Evolutionary conservation across 139 green algal species (phyloP).

Genomic region (Chlamydomonas applanata): DNA sequence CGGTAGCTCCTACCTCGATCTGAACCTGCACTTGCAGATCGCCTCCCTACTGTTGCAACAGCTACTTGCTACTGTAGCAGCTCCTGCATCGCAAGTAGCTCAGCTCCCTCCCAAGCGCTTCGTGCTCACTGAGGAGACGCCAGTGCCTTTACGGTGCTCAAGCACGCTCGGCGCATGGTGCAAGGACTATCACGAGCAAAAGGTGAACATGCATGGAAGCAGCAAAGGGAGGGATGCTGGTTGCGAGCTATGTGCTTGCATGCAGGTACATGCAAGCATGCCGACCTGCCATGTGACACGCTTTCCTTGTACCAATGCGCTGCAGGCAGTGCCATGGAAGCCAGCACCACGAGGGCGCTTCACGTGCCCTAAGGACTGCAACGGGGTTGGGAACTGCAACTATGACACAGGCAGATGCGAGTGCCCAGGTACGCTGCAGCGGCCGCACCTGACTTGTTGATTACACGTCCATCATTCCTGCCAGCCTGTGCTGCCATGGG

Average conservation of each 20-base stretch:
- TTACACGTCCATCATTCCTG: too few species aligned
- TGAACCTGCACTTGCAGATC: too few species aligned
- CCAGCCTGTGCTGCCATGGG: too few species aligned
- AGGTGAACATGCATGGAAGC: neutral
- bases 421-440: slow-evolving; percentile 25
- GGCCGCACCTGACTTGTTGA: neutral
- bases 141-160: too few species aligned
- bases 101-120: too few species aligned
- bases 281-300: neutral
- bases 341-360: slow-evolving; percentile 16
- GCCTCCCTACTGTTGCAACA: too few species aligned
- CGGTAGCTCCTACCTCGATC: too few species aligned
- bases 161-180: neutral
- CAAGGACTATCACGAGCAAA: neutral
- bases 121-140: too few species aligned
- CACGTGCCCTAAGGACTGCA: slow-evolving; percentile 40
- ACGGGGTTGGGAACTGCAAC: slow-evolving; percentile 39
- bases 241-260: neutral
- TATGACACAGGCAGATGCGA: slow-evolving; percentile 40
- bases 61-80: too few species aligned
- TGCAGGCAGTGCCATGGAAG: slow-evolving; percentile 18
- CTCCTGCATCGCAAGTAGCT: too few species aligned
- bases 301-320: too few species aligned
- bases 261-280: neutral
- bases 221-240: neutral